Evolutionary conservation across 2,329 filamentous ascomycete genomes (phyloP).

Genomic region (Penicillium paneum): DNA sequence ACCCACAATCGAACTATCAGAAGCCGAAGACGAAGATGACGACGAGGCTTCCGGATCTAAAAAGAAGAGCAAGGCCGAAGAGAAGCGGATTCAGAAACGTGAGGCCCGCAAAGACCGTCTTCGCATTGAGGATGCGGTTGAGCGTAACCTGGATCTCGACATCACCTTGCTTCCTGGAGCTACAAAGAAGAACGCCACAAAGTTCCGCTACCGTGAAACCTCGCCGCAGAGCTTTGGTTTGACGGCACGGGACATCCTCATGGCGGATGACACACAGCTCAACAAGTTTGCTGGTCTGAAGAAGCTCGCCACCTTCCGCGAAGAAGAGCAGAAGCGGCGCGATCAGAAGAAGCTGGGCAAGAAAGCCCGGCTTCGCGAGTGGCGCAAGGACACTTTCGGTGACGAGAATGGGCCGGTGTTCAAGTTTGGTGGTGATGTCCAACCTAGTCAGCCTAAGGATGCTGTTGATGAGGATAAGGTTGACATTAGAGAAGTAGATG

Average conservation of each 20-base stretch:
- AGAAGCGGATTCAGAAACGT: slow-evolving; percentile 61
- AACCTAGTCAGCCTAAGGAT: slow-evolving; percentile 16
- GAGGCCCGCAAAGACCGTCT: slow-evolving; percentile 75
- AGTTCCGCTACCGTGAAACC: slow-evolving; percentile 92
- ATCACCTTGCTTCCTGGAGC: slow-evolving; percentile 57
- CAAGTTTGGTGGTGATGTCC: slow-evolving; percentile 27
- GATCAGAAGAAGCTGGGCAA: slow-evolving; percentile 88
- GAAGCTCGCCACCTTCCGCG: slow-evolving; percentile 87
- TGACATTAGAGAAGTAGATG: slow-evolving; percentile 44
- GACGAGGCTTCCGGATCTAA: slow-evolving; percentile 47
- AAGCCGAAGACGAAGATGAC: slow-evolving; percentile 47
- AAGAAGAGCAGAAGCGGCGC: slow-evolving; percentile 80
- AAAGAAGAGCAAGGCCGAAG: slow-evolving; percentile 47
- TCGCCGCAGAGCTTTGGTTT: slow-evolving; percentile 87
- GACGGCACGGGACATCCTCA: slow-evolving; percentile 84
- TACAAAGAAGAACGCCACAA: slow-evolving; percentile 50
- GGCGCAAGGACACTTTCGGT: slow-evolving; percentile 70
- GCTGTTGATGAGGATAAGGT: slow-evolving; percentile 30
- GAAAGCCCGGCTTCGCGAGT: slow-evolving; percentile 85
- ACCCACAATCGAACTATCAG: slow-evolving; percentile 56
- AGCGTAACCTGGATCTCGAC: slow-evolving; percentile 74
- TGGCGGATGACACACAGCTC: slow-evolving; percentile 77
- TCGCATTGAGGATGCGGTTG: slow-evolving; percentile 81
- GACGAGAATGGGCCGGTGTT: slow-evolving; percentile 52
- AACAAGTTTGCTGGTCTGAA: slow-evolving; percentile 93